Conservation (phyloP, 768 basidiomycete species). For the Mycena crocata region DNA sequence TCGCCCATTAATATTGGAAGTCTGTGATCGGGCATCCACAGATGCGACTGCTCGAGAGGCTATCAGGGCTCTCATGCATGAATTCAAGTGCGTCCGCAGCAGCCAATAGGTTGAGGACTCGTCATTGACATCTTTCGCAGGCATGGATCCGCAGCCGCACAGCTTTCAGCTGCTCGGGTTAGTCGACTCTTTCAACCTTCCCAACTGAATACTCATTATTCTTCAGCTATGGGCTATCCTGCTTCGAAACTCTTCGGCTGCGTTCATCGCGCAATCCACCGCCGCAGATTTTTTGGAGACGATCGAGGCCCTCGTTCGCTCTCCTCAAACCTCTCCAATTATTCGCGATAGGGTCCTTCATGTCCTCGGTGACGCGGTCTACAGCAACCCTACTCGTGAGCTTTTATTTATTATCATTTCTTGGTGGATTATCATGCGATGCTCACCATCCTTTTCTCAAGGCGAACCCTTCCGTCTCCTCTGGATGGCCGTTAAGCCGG, state of each 20-base stretch:
- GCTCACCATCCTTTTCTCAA: not conserved
- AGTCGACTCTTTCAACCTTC: not conserved
- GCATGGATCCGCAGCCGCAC: constrained; percentile 27
- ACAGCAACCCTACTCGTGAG: constrained; percentile 24
- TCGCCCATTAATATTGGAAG: constrained; percentile 27
- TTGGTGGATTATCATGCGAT: not conserved
- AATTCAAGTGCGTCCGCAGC: constrained; percentile 20
- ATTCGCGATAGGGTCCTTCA: constrained; percentile 30
- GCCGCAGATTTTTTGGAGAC: constrained; percentile 29
- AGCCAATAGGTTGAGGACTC: too few species aligned
- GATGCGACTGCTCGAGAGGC: constrained; percentile 27
- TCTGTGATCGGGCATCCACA: constrained; percentile 28
- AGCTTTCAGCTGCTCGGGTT: constrained; percentile 33
- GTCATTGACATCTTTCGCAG: not conserved
- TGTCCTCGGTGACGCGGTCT: constrained; percentile 30
- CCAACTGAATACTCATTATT: not conserved
- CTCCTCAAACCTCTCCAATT: constrained; percentile 10
- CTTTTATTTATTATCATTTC: not conserved
- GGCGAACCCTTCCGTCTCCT: constrained; percentile 14
- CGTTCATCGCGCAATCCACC: constrained; percentile 30
- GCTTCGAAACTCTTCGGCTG: constrained; percentile 28
- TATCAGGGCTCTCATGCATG: constrained; percentile 26
- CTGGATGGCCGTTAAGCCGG: constrained; percentile 25
- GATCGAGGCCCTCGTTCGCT: constrained; percentile 11
- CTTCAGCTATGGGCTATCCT: constrained; percentile 30